Evolutionary conservation across 305 asterid species (phyloP).

Genomic region (Galium porrigens): DNA sequence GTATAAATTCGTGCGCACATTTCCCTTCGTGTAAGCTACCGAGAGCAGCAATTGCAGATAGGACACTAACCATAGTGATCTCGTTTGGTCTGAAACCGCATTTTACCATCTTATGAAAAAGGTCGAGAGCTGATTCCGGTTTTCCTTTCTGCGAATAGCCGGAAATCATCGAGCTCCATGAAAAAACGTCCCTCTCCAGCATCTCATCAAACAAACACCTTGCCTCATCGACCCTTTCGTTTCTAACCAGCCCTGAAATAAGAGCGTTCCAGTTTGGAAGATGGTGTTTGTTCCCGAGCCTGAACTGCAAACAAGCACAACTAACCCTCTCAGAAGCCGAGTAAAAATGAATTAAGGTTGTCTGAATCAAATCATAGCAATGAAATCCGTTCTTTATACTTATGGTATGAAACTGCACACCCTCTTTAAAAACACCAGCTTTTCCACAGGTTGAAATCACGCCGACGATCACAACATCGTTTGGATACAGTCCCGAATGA

Average conservation of each 20-base stretch:
- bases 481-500: constrained; percentile 40
- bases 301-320: constrained; percentile 53
- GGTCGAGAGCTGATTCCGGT: constrained; percentile 42
- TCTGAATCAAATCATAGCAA: constrained; percentile 45
- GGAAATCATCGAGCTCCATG: constrained; percentile 87
- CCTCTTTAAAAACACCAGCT: constrained; percentile 30
- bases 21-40: constrained; percentile 56
- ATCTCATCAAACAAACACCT: constrained; percentile 38
- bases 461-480: constrained; percentile 69
- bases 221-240: constrained; percentile 47
- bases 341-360: constrained; percentile 66
- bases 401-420: constrained; percentile 58
- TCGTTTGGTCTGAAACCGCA: constrained; percentile 56
- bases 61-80: constrained; percentile 72
- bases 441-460: constrained; percentile 58
- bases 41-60: constrained; percentile 56
- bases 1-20: constrained; percentile 57
- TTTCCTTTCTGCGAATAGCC: constrained; percentile 65
- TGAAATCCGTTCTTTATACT: constrained; percentile 43
- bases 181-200: constrained; percentile 74
- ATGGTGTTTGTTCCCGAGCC: constrained; percentile 54
- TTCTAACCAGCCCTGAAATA: constrained; percentile 50
- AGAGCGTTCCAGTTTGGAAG: constrained; percentile 76
- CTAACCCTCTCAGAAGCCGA: constrained; percentile 40
- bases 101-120: constrained; percentile 55